Evolutionary conservation across 306 rosid genomes (phyloP).

Genomic region (Acacia melanoxylon): DNA sequence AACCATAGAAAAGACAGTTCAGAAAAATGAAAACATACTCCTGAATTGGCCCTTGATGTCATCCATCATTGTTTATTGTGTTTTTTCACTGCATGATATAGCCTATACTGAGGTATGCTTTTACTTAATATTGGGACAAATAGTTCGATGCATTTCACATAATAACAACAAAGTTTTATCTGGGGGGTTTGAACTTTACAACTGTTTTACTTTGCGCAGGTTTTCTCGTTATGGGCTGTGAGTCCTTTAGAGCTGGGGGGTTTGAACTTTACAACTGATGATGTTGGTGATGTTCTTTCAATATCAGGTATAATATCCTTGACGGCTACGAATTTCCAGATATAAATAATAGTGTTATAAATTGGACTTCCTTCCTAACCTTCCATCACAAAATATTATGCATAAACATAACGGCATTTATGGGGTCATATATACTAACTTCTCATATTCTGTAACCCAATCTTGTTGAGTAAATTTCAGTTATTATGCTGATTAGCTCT

Average conservation of each 20-base stretch:
- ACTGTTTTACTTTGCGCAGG: conserved; percentile 36
- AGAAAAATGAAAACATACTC: conserved; percentile 51
- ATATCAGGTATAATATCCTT: conserved; percentile 52
- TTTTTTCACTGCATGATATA: conserved; percentile 76
- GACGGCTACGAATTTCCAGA: background rate
- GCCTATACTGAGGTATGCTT: conserved; percentile 77
- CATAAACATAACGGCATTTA: background rate
- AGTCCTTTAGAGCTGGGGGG: conserved; percentile 68
- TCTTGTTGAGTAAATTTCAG: background rate
- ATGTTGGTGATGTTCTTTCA: conserved; percentile 74
- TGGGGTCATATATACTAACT: conserved; percentile 1
- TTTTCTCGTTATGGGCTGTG: conserved; percentile 87
- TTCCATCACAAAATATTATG: background rate
- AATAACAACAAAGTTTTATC: background rate
- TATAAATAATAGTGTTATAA: background rate
- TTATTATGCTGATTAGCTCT: conserved; percentile 16
- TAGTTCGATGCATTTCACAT: background rate
- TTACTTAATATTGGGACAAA: background rate
- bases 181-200: too few species aligned
- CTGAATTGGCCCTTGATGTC: conserved; percentile 91
- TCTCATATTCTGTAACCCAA: background rate
- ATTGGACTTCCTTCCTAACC: conserved; percentile 9
- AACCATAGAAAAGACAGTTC: conserved; percentile 25
- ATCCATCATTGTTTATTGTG: conserved; percentile 58
- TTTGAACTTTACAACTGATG: conserved; percentile 55